A percentile compares a stretch with the other conserved stretches of the same genome.
Evolutionary conservation across 441 rosid species (phyloP).

Genomic region (Corymbia citriodora): DNA sequence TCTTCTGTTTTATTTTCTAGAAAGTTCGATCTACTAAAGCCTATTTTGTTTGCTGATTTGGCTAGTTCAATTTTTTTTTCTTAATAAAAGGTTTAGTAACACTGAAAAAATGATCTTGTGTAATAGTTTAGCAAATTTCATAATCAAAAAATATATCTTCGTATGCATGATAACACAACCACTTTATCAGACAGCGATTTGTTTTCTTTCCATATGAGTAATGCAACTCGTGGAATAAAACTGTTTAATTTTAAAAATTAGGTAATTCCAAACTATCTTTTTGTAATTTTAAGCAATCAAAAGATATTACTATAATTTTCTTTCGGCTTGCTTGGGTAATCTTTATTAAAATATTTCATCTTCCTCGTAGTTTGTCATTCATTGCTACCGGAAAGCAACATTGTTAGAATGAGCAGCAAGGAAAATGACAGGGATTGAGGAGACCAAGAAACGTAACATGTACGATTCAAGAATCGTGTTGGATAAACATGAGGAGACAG

Average conservation of each 20-base stretch:
- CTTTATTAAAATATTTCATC: neutral
- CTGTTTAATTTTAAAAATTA: neutral
- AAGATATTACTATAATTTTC: neutral
- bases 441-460: neutral
- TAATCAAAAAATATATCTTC: neutral
- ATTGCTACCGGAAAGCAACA: neutral
- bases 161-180: neutral
- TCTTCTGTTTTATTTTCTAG: neutral
- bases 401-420: neutral
- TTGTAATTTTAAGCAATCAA: neutral
- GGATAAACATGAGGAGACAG: neutral
- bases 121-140: neutral
- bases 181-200: neutral
- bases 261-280: neutral
- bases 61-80: neutral
- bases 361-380: neutral
- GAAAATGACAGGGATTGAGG: neutral
- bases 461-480: neutral
- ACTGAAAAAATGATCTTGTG: neutral
- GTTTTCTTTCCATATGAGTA: neutral
- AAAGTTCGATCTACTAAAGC: neutral
- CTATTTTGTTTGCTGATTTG: neutral
- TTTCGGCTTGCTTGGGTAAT: neutral
- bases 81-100: neutral
- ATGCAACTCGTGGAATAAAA: neutral